Percentiles rank a stretch among this genome's conserved stretches.
Conservation (phyloP, 2,329 filamentous ascomycete species). For the Diaporthe sp. region DNA sequence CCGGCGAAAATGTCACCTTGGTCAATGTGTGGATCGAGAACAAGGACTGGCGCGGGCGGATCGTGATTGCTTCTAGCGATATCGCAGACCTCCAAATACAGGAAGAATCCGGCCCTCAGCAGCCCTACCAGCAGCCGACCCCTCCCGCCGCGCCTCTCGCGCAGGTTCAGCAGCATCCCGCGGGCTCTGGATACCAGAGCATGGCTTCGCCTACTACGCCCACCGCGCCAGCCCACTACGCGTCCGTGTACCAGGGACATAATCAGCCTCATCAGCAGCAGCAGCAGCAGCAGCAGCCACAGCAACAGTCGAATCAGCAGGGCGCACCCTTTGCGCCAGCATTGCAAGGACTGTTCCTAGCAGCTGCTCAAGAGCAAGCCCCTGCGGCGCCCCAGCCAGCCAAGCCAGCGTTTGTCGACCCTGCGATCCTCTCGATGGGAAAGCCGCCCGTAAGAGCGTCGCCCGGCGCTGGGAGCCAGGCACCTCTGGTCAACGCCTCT, state of each 20-base stretch:
- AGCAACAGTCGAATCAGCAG: conserved; percentile 34
- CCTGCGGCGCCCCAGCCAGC: conserved; percentile 46
- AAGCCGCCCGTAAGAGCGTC: conserved; percentile 54
- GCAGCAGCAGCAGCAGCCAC: conserved; percentile 12
- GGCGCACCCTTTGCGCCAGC: conserved; percentile 25
- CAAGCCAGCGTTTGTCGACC: conserved; percentile 76
- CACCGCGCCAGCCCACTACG: conserved; percentile 11
- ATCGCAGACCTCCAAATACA: conserved; percentile 40
- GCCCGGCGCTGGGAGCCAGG: conserved; percentile 9
- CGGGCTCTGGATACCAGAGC: conserved; percentile 7
- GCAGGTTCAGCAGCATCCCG: conserved; percentile 17
- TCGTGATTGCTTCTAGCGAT: conserved; percentile 38
- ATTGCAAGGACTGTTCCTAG: conserved; percentile 46
- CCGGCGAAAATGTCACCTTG: conserved; percentile 38
- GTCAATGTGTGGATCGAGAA: conserved; percentile 39
- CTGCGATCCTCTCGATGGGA: conserved; percentile 82
- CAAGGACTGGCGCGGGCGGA: conserved; percentile 28
- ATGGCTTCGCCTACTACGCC: conserved; percentile 31
- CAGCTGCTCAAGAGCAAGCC: conserved; percentile 46
- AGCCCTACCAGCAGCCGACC: conserved; percentile 31
- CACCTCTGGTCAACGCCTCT: conserved; percentile 24
- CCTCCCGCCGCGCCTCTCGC: conserved; percentile 30
- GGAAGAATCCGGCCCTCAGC: conserved; percentile 10
- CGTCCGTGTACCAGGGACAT: conserved; percentile 3
- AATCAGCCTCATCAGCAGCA: conserved; percentile 4